phyloP scores from a whole-genome alignment of 2,329 filamentous ascomycete genomes.

The Alternaria arborescens region DNA sequence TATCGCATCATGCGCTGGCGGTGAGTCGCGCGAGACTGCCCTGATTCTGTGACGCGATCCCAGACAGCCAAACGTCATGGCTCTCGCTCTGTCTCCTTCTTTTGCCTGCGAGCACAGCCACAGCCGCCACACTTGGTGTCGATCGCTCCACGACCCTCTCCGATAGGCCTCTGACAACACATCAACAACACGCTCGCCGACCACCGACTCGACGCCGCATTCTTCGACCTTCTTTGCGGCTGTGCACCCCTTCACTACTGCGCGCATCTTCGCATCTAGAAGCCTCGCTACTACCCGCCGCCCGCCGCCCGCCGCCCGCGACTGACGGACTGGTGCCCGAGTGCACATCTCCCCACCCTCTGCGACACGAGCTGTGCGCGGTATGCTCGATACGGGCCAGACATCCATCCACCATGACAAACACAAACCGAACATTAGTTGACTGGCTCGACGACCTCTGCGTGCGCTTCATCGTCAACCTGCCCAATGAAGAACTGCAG shows the following conservation, averaged over 20 bases:
- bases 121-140: constrained; percentile 19
- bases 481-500: constrained; percentile 88
- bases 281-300: constrained; percentile 14
- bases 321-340: constrained; percentile 11
- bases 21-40: constrained; percentile 31
- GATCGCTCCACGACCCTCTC: constrained; percentile 12
- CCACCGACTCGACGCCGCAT: constrained; percentile 5
- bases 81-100: constrained; percentile 5
- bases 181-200: constrained; percentile 2
- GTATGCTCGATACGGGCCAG: constrained; percentile 69
- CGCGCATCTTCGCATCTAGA: constrained; percentile 18
- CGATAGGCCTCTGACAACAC: constrained; percentile 19
- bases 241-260: constrained; percentile 28
- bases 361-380: constrained; percentile 42
- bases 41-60: constrained; percentile 34
- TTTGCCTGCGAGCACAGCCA: constrained; percentile 23
- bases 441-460: constrained; percentile 98
- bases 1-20: constrained; percentile 38
- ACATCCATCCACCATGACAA: constrained; percentile 65
- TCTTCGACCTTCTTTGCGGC: constrained; percentile 40
- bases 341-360: constrained; percentile 16
- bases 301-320: constrained; percentile 3
- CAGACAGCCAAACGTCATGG: constrained; percentile 29
- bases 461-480: constrained; percentile 97
- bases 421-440: constrained; percentile 84